phyloP scores from a whole-genome alignment of 805 yeast genomes.

The Wickerhamomyces alni region DNA sequence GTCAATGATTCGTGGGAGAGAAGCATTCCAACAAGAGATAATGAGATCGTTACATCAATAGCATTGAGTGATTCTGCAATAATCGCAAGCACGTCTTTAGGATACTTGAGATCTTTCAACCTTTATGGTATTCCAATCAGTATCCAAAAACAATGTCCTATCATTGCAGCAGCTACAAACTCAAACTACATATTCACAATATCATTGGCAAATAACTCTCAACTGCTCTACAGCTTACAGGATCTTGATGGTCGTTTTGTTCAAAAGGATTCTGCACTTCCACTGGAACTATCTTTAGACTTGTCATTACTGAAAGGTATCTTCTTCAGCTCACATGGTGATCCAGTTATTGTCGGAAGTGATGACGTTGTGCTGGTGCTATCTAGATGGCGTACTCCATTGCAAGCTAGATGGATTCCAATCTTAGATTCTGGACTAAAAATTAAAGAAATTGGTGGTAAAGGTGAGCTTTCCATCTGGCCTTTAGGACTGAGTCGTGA shows the following conservation, averaged over 20 bases:
- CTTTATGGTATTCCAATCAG: constrained; percentile 67
- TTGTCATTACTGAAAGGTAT: constrained; percentile 46
- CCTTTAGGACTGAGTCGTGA: constrained; percentile 76
- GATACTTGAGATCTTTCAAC: constrained; percentile 68
- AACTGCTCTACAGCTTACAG: constrained; percentile 34
- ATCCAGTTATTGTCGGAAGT: constrained; percentile 82
- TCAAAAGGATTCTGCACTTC: constrained; percentile 42
- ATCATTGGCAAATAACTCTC: constrained; percentile 25
- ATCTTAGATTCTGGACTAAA: constrained; percentile 49
- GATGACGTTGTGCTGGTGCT: constrained; percentile 69
- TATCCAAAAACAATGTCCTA: constrained; percentile 65
- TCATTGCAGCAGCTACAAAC: constrained; percentile 43
- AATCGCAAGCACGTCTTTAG: constrained; percentile 68
- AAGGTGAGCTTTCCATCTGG: constrained; percentile 69
- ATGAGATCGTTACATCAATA: constrained; percentile 61
- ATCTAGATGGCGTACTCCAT: constrained; percentile 69
- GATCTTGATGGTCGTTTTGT: constrained; percentile 42
- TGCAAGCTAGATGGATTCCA: constrained; percentile 86
- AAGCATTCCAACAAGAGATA: constrained; percentile 39
- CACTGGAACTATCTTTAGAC: constrained; percentile 25
- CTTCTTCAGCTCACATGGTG: constrained; percentile 86
- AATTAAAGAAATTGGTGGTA: constrained; percentile 42
- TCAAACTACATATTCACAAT: constrained; percentile 24
- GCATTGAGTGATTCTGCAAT: constrained; percentile 58
- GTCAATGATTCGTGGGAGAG: constrained; percentile 68